These are phyloP conservation scores for Blumeria graminis DNA, from an alignment of 2,329 filamentous ascomycete species.

Conservation along the genomic window DNA sequence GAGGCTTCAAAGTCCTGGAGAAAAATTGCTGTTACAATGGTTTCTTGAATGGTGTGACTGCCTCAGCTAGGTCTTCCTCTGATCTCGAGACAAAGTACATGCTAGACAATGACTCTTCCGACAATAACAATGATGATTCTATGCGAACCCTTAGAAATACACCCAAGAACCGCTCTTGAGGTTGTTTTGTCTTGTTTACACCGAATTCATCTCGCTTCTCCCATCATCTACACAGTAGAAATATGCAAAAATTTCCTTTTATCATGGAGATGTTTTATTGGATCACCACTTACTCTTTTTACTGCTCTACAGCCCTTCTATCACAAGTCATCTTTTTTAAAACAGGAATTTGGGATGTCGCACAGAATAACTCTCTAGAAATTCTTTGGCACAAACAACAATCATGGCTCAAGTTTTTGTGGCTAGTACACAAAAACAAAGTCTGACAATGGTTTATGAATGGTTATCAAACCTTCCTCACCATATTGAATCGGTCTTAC, in stretches of 20 bases:
- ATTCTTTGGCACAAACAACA: conserved; percentile 31
- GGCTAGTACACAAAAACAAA: conserved; percentile 25
- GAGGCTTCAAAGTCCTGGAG: conserved; percentile 10
- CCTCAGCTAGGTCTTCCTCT: conserved; percentile 13
- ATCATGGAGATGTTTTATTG: conserved; percentile 45
- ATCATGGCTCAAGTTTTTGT: conserved; percentile 24
- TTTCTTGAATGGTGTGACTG: conserved; percentile 10
- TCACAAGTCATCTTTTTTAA: conserved; percentile 16
- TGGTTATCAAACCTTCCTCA: conserved; percentile 26
- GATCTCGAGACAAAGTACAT: conserved; percentile 12
- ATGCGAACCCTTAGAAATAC: conserved; percentile 14
- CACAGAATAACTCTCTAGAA: conserved; percentile 28
- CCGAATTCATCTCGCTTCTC: conserved; percentile 38
- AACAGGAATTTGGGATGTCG: conserved; percentile 26
- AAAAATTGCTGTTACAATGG: conserved; percentile 4
- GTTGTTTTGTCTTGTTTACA: conserved; percentile 21
- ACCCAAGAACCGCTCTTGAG: conserved; percentile 26
- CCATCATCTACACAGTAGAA: conserved; percentile 32
- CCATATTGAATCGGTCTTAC: conserved; percentile 31
- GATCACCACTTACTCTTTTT: conserved; percentile 24
- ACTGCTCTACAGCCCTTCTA: conserved; percentile 11
- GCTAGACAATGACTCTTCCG: conserved; percentile 2
- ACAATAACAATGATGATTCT: conserved; percentile 5
- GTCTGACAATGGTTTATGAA: conserved; percentile 33
- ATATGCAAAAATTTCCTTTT: conserved; percentile 41